These are phyloP conservation scores for Phialemoniopsis sp. DNA, from an alignment of 2,329 filamentous ascomycete genomes.

Conservation along the genomic window DNA sequence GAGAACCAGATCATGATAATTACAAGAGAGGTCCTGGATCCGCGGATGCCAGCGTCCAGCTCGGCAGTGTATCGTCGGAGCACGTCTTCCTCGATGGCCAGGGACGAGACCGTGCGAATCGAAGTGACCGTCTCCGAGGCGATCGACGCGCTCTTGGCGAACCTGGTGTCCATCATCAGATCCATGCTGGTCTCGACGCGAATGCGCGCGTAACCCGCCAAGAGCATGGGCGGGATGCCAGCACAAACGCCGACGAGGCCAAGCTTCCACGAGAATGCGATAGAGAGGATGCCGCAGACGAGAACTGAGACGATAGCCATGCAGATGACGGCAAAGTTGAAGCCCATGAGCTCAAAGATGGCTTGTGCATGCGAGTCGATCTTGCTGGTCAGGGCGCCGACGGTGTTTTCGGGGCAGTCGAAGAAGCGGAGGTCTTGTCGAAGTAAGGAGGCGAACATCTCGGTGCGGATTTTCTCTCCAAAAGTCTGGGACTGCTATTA, in stretches of 20 bases:
- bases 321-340: slow-evolving; percentile 33
- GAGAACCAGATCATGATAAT: slow-evolving; percentile 28
- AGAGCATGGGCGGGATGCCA: slow-evolving; percentile 28
- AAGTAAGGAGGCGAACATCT: slow-evolving; percentile 21
- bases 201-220: slow-evolving; percentile 31
- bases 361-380: slow-evolving; percentile 30
- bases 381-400: slow-evolving; percentile 27
- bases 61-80: slow-evolving; percentile 30
- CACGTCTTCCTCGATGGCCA: slow-evolving; percentile 13
- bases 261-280: slow-evolving; percentile 42
- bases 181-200: slow-evolving; percentile 35
- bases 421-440: slow-evolving; percentile 37
- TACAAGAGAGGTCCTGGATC: slow-evolving; percentile 24
- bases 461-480: slow-evolving; percentile 10
- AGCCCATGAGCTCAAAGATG: slow-evolving; percentile 36
- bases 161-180: slow-evolving; percentile 23
- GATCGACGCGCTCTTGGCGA: slow-evolving; percentile 31
- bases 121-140: slow-evolving; percentile 30
- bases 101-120: slow-evolving; percentile 15
- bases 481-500: slow-evolving; percentile 14
- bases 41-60: slow-evolving; percentile 19
- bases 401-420: slow-evolving; percentile 33
- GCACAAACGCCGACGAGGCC: slow-evolving; percentile 42
- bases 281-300: slow-evolving; percentile 33
- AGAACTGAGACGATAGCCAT: slow-evolving; percentile 29